These are phyloP conservation scores for Pseudisothecium myosuroides DNA, from an alignment of 225 moss, liverwort and hornwort species.

Conservation along the genomic window DNA sequence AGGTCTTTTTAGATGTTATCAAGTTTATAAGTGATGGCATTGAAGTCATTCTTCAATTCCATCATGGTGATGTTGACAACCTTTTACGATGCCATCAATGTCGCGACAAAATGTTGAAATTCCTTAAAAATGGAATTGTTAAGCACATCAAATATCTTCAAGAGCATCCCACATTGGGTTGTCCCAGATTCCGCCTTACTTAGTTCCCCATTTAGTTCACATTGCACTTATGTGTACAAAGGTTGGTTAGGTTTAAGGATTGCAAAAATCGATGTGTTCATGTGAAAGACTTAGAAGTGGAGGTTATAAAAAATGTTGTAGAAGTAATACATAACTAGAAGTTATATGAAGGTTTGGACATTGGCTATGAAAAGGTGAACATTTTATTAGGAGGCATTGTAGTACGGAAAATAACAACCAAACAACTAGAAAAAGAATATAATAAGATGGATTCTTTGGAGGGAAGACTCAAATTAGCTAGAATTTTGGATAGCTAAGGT, in stretches of 20 bases:
- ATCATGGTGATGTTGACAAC: neutral
- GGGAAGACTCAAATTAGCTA: too few relatives aligned
- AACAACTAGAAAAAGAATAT: accelerated
- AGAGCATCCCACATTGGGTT: neutral
- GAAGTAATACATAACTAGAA: neutral
- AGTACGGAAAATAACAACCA: neutral
- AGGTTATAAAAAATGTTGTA: neutral
- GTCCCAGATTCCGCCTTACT: accelerated
- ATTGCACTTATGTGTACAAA: accelerated
- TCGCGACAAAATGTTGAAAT: neutral
- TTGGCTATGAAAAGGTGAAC: neutral
- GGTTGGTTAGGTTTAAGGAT: neutral
- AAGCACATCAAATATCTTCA: neutral
- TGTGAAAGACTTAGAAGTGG: neutral
- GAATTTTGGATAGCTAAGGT: too few relatives aligned
- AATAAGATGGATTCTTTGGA: neutral
- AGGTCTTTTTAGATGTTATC: neutral
- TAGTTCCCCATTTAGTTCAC: too few relatives aligned
- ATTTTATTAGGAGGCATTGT: neutral
- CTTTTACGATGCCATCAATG: neutral
- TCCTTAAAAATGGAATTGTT: neutral
- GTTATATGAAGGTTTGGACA: neutral
- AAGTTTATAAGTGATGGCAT: neutral
- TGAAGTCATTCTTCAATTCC: neutral
- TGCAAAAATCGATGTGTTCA: neutral